Conservation (phyloP, 495 filamentous ascomycete species). For the Xylaria palmicola region DNA sequence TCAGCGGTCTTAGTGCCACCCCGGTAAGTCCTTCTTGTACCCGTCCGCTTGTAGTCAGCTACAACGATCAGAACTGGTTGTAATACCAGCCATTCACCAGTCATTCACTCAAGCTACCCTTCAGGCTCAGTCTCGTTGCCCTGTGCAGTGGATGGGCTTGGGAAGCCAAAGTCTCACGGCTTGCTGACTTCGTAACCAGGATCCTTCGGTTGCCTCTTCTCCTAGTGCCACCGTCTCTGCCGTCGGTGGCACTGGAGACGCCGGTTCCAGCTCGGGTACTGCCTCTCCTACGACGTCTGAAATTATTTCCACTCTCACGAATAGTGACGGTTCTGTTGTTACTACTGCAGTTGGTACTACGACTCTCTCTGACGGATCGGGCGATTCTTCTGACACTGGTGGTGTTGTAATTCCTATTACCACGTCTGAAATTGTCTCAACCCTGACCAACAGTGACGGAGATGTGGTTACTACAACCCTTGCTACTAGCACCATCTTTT, state of each 20-base stretch:
- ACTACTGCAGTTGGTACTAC: conserved; percentile 9
- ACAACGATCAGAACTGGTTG: no score
- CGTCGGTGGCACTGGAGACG: not conserved
- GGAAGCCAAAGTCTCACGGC: no score
- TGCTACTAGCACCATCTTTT: conserved; percentile 26
- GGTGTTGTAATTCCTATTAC: conserved; percentile 19
- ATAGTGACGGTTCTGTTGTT: conserved; percentile 14
- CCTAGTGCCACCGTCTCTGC: conserved; percentile 23
- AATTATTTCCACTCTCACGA: conserved; percentile 2
- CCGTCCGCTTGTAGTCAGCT: not conserved
- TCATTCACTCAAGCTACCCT: no score
- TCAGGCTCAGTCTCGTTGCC: no score
- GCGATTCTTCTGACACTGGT: conserved; percentile 3
- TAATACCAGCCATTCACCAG: no score
- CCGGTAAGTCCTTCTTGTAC: conserved; percentile 19
- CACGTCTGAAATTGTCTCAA: conserved; percentile 29
- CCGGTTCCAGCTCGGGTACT: not conserved
- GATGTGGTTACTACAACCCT: conserved; percentile 24
- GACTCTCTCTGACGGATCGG: not conserved
- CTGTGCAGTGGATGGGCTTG: no score
- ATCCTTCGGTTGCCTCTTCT: conserved; percentile 9
- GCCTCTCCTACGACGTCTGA: conserved; percentile 29
- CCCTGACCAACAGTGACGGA: conserved; percentile 31
- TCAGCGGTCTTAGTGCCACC: conserved; percentile 23
- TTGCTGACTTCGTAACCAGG: conserved; percentile 4